Conservation (phyloP, 2,329 filamentous ascomycete species). For the Diplodia seriata region DNA sequence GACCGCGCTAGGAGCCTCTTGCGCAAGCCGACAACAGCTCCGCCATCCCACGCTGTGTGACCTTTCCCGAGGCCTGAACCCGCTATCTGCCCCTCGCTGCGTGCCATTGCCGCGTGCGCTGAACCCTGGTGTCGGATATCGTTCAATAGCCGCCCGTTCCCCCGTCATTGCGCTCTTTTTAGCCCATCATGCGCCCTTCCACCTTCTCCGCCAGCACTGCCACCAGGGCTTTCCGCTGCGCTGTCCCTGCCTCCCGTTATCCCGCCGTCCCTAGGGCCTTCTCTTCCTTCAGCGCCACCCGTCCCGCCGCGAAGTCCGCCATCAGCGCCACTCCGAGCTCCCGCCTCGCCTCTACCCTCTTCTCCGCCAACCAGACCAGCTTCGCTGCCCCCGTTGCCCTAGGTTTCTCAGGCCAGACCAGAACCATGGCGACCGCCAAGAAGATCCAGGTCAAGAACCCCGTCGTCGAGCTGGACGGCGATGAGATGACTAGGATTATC, state of each 20-base stretch:
- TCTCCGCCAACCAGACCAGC: conserved; percentile 19
- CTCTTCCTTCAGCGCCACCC: conserved; percentile 19
- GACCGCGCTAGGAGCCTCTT: conserved; percentile 24
- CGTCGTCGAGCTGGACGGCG: conserved; percentile 94
- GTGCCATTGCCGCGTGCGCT: conserved; percentile 14
- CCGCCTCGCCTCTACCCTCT: conserved; percentile 17
- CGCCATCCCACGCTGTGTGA: neutral
- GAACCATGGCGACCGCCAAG: conserved; percentile 52
- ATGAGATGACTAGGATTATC: conserved; percentile 97
- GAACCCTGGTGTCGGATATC: conserved; percentile 2
- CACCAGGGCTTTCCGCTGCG: conserved; percentile 23
- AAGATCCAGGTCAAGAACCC: conserved; percentile 99
- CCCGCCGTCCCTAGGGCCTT: conserved; percentile 24
- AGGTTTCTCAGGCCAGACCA: conserved; percentile 36
- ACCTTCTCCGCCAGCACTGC: conserved; percentile 29
- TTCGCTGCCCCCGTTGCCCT: conserved; percentile 8
- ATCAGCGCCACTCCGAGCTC: conserved; percentile 19
- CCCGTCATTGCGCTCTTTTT: conserved; percentile 15
- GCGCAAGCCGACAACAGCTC: conserved; percentile 23
- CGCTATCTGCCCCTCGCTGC: conserved; percentile 23
- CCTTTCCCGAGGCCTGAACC: conserved; percentile 18
- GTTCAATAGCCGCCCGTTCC: conserved; percentile 7
- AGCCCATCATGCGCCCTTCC: conserved; percentile 29
- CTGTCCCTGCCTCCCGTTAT: conserved; percentile 9
- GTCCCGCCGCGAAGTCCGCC: conserved; percentile 9